phyloP scores from a whole-genome alignment of 2,329 filamentous ascomycete species.

The Botrytis medusae region DNA sequence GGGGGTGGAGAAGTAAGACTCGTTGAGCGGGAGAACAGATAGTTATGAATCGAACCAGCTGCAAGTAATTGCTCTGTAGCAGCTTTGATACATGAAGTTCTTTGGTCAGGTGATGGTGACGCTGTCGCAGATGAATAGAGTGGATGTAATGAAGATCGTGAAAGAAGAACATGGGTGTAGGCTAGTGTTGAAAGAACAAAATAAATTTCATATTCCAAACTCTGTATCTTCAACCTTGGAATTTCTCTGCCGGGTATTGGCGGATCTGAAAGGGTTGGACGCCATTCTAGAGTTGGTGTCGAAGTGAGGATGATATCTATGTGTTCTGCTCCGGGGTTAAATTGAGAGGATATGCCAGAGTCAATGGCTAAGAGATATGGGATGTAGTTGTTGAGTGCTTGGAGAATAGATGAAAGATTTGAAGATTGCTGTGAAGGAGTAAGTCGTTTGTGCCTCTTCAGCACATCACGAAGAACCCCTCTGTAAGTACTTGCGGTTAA shows the following conservation, averaged over 20 bases:
- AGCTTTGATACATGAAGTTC: conserved; percentile 66
- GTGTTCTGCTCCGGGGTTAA: conserved; percentile 54
- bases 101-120: conserved; percentile 62
- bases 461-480: conserved; percentile 74
- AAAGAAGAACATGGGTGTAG: conserved; percentile 69
- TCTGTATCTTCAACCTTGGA: conserved; percentile 66
- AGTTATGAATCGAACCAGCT: conserved; percentile 75
- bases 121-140: conserved; percentile 67
- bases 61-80: conserved; percentile 78
- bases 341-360: conserved; percentile 61
- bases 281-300: conserved; percentile 74
- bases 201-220: conserved; percentile 78
- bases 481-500: conserved; percentile 80
- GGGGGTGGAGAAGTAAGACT: conserved; percentile 43
- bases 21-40: conserved; percentile 61
- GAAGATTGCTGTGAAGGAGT: conserved; percentile 66
- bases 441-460: conserved; percentile 91
- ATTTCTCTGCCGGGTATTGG: conserved; percentile 63
- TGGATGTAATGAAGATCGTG: conserved; percentile 69
- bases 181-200: conserved; percentile 78
- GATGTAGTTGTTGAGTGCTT: conserved; percentile 72
- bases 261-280: conserved; percentile 71
- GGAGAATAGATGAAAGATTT: conserved; percentile 68
- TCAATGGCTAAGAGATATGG: conserved; percentile 81
- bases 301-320: conserved; percentile 65